phyloP scores from a whole-genome alignment of 345 rosid species.

The Psidium friedrichsthalianum region DNA sequence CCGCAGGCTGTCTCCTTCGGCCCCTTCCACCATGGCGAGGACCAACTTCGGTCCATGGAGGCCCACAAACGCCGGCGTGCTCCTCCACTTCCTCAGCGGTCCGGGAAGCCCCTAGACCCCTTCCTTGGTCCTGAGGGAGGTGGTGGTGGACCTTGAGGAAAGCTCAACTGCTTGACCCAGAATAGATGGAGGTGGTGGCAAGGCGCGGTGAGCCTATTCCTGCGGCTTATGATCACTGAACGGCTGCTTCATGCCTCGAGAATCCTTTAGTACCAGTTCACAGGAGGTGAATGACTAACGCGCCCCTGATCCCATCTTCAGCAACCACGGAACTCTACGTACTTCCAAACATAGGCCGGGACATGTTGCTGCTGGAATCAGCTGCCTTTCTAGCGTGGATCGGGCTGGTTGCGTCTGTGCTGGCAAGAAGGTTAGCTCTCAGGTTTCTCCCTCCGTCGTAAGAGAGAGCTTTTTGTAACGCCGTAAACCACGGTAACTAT shows the following conservation, averaged over 20 bases:
- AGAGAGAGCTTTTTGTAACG: no score
- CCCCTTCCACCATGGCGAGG: constrained; percentile 13
- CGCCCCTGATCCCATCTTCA: constrained; percentile 30
- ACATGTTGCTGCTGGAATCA: constrained; percentile 58
- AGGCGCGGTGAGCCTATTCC: background rate
- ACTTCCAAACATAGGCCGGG: constrained; percentile 25
- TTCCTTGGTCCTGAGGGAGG: constrained; percentile 3
- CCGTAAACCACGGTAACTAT: no score
- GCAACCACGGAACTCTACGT: constrained; percentile 26
- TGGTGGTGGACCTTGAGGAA: constrained; percentile 6
- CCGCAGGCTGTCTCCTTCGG: constrained; percentile 37
- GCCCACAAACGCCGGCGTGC: constrained; percentile 21
- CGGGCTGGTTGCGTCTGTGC: constrained; percentile 12
- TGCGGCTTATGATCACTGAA: constrained; percentile 40
- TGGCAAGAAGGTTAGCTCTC: background rate
- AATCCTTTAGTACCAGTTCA: constrained; percentile 9
- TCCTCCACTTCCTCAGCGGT: constrained; percentile 24
- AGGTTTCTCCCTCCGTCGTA: background rate
- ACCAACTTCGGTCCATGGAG: background rate
- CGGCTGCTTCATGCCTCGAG: constrained; percentile 47
- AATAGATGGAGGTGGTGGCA: background rate
- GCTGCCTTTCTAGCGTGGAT: constrained; percentile 25
- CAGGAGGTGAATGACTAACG: constrained; percentile 15
- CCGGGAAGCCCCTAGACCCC: background rate
- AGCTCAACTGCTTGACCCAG: constrained; percentile 10